Evolutionary conservation across 306 rosid species (phyloP), one percentile per base, ranked within the genome.

Genomic region (Clitoria ternatea): DNA sequence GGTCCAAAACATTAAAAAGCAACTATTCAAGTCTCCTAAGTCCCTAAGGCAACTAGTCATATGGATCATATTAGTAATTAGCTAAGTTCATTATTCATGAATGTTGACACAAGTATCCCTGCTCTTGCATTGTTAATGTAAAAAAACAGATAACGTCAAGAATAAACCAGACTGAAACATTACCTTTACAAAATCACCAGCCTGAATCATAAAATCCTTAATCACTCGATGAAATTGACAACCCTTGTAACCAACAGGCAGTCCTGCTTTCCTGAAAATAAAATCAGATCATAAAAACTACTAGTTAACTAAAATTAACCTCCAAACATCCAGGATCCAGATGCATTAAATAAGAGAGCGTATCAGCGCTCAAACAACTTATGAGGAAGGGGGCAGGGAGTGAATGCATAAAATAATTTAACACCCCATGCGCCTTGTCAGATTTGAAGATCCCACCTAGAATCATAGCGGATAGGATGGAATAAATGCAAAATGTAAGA

Each of bases 121-220:
- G 74, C 50, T 36, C 43, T 69, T 2, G 27, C 48, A 54, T 36
- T 19, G 22, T 33, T 42, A 35, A n/a, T n/a, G 17, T 55, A 49
- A 32, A 76, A 49, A 32, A 76, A 32, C 53, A 72, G 42, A 61
- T 7, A 6, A 27, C 67, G 39, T 60, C 13, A 48, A 60, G 61
- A 15, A 20, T 39, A 42, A 73, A 29, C 15, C 45, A 17, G 44
- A 30, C 33, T 55, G 52, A 22, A 48, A 7, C 5, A 47, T 48
- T 70, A 76, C 98, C 98, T 94, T 94, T 6, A 94, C 42, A 74
- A 89, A 94, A 66, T 94, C 98, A 50, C 98, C 98, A 64, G 97
- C 92, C 79, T 94, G 98, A 79, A 94, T 87, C 97, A 94, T 89
- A 75, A 94, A 94, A 81, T 94, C 98, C 88, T 94, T 94, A 68